phyloP scores from a whole-genome alignment of 495 filamentous ascomycete genomes.

The Hyaloscypha hepaticicola region DNA sequence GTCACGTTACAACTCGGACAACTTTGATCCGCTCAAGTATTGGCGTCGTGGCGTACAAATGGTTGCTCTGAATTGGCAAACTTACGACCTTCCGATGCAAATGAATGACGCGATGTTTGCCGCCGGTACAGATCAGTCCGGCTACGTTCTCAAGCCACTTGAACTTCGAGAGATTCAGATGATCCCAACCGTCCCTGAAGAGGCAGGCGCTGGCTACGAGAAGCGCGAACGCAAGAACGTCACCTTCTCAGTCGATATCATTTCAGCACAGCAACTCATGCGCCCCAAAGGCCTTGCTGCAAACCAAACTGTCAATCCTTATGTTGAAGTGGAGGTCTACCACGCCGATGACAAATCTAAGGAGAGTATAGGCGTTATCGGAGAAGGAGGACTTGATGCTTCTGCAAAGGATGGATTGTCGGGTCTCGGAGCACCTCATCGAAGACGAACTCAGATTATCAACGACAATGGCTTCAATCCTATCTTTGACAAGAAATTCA shows the following conservation, averaged over 20 bases:
- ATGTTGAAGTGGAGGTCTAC: slow-evolving; percentile 92
- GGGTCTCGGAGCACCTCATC: slow-evolving; percentile 73
- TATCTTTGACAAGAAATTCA: slow-evolving; percentile 68
- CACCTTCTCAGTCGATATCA: slow-evolving; percentile 79
- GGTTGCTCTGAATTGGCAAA: slow-evolving; percentile 92
- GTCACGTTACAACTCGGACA: slow-evolving; percentile 76
- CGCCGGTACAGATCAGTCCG: slow-evolving; percentile 80
- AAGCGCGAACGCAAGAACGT: slow-evolving; percentile 74
- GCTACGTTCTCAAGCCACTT: slow-evolving; percentile 90
- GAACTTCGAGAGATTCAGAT: slow-evolving; percentile 66
- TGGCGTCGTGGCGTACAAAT: slow-evolving; percentile 88
- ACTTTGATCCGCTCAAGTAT: slow-evolving; percentile 88
- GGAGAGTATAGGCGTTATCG: slow-evolving; percentile 51
- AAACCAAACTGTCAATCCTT: slow-evolving; percentile 81
- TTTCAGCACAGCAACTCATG: slow-evolving; percentile 93
- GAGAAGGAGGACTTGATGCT: slow-evolving; percentile 69
- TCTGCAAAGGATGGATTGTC: slow-evolving; percentile 68
- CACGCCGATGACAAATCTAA: slow-evolving; percentile 80
- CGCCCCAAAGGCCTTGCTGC: slow-evolving; percentile 67
- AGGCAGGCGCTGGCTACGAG: slow-evolving; percentile 45
- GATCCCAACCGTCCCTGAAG: slow-evolving; percentile 38
- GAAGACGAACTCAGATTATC: slow-evolving; percentile 73
- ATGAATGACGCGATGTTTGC: slow-evolving; percentile 98
- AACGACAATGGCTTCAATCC: slow-evolving; percentile 91
- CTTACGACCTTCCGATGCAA: slow-evolving; percentile 91